Percentiles rank a stretch among this genome's conserved stretches.
phyloP scores from a whole-genome alignment of 495 filamentous ascomycete species.

The Penicillium crystallinum region DNA sequence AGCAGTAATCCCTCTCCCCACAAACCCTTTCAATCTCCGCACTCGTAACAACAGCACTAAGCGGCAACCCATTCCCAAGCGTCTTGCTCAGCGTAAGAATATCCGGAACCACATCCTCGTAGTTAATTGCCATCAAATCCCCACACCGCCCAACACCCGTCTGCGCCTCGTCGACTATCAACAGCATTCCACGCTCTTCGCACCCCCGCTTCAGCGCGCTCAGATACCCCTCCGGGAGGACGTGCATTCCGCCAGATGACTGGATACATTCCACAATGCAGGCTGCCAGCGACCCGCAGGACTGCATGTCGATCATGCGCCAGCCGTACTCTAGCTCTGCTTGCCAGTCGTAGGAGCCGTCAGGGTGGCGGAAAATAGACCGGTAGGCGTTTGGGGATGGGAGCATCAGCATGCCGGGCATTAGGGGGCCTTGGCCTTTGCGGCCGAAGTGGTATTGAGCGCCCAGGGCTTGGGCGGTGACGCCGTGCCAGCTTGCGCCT shows the following conservation, averaged over 20 bases:
- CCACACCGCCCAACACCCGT: slow-evolving; percentile 49
- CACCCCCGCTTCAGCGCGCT: slow-evolving; percentile 42
- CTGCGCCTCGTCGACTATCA: slow-evolving; percentile 54
- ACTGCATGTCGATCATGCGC: slow-evolving; percentile 45
- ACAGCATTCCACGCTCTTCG: slow-evolving; percentile 44
- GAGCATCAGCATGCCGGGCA: slow-evolving; percentile 39
- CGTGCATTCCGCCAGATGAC: slow-evolving; percentile 45
- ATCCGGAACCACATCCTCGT: slow-evolving; percentile 46
- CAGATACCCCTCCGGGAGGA: slow-evolving; percentile 42
- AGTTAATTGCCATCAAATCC: slow-evolving; percentile 46
- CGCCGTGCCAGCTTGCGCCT: slow-evolving; percentile 44
- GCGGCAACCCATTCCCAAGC: slow-evolving; percentile 8
- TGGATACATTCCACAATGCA: slow-evolving; percentile 52
- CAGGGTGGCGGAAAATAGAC: slow-evolving; percentile 42
- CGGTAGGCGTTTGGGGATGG: slow-evolving; percentile 52
- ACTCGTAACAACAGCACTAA: slow-evolving; percentile 9
- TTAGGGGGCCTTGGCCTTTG: slow-evolving; percentile 28
- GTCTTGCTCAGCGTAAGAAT: slow-evolving; percentile 20
- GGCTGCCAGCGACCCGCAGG: slow-evolving; percentile 50
- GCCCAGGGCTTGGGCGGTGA: slow-evolving; percentile 33
- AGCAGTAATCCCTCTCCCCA: slow-evolving; percentile 7
- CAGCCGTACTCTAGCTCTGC: slow-evolving; percentile 51
- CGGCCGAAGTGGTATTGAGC: slow-evolving; percentile 41
- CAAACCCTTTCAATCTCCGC: slow-evolving; percentile 8
- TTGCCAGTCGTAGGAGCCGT: slow-evolving; percentile 54